These are phyloP conservation scores for Lipomyces chichibuensis DNA, from an alignment of 805 yeast species.

Conservation along the genomic window DNA sequence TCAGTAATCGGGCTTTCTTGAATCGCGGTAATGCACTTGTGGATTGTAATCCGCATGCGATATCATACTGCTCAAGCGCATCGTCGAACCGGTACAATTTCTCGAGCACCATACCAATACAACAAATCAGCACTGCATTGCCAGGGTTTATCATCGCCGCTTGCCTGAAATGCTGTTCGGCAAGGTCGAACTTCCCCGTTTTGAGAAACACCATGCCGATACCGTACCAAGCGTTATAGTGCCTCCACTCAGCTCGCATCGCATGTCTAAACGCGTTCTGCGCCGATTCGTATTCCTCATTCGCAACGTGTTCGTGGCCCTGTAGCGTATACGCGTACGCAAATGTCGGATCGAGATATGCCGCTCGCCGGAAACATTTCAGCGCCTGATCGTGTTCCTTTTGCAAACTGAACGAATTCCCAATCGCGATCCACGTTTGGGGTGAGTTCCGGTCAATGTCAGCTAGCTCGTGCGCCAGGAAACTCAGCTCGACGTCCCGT, in stretches of 20 bases:
- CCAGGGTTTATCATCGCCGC: slow-evolving; percentile 89
- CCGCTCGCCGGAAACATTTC: slow-evolving; percentile 79
- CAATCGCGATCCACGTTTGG: slow-evolving; percentile 89
- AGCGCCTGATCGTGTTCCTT: slow-evolving; percentile 90
- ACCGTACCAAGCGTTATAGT: slow-evolving; percentile 94
- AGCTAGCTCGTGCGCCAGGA: slow-evolving; percentile 76
- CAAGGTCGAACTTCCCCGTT: slow-evolving; percentile 78
- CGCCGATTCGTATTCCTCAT: slow-evolving; percentile 89
- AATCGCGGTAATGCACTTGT: slow-evolving; percentile 81
- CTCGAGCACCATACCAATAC: slow-evolving; percentile 92
- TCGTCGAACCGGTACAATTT: slow-evolving; percentile 66
- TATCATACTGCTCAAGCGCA: slow-evolving; percentile 79
- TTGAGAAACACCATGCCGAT: slow-evolving; percentile 91
- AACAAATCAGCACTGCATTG: slow-evolving; percentile 84
- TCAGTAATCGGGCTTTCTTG: slow-evolving; percentile 81
- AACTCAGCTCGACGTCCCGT: slow-evolving; percentile 75
- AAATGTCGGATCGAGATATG: slow-evolving; percentile 65
- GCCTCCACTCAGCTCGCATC: slow-evolving; percentile 72
- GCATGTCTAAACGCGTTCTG: slow-evolving; percentile 80
- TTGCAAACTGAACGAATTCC: slow-evolving; percentile 81
- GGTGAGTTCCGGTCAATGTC: slow-evolving; percentile 68
- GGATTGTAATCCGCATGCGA: slow-evolving; percentile 85
- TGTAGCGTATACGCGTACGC: slow-evolving; percentile 89
- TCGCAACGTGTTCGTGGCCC: slow-evolving; percentile 89
- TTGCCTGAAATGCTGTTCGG: slow-evolving; percentile 82